Base-by-base conservation (phyloP, 78 protist species). In the Emiliania huxleyi region DNA sequence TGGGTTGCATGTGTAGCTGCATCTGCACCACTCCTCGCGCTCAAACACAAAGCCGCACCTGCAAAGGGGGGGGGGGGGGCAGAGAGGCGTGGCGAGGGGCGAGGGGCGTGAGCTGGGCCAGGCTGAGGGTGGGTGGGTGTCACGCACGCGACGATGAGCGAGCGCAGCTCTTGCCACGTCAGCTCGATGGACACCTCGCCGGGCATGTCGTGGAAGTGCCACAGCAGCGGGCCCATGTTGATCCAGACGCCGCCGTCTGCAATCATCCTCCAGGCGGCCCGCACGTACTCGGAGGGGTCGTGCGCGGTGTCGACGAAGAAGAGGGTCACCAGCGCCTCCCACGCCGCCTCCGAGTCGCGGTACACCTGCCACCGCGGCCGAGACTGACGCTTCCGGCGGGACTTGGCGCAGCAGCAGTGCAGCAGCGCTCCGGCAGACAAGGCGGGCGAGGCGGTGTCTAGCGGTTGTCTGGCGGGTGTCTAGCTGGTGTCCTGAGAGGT, bases 241-340 rank as follows among this genome's bases (percentile, higher is more conserved):
- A 96, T 83, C 96, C 95, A 96, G 35, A 93, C 69, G 35, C 98
- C 99, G 23, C 97, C 98, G 8, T 62, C 23, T 26, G 29, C 8
- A 2, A 62, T 4, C n/a, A 62, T 19, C 5, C 12, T 26, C 75
- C 75, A 62, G 75, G 12, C 33, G 33, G 29, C 83, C 35, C 95
- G 96, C 2, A 98, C 35, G 87, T 98, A 98, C 55, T 98, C 95
- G 21, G 96, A 26, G 23, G 98, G 81, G 90, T 97, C 96, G 90
- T 91, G 91, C 2, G 99, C 99, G 25, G 99, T 98, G 95, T 98
- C 99, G 49, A 98, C 45, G 94, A 98, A 98, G 94, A 97, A 98
- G 35, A 98, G 97, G 33, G 98, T 96, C 44, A 93, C 93, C 40
- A 98, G 93, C 23, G 85, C 85, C 79, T 98, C 98, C 94, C 96